phyloP scores from a whole-genome alignment of 768 basidiomycete genomes.

The Ramaria sp. region DNA sequence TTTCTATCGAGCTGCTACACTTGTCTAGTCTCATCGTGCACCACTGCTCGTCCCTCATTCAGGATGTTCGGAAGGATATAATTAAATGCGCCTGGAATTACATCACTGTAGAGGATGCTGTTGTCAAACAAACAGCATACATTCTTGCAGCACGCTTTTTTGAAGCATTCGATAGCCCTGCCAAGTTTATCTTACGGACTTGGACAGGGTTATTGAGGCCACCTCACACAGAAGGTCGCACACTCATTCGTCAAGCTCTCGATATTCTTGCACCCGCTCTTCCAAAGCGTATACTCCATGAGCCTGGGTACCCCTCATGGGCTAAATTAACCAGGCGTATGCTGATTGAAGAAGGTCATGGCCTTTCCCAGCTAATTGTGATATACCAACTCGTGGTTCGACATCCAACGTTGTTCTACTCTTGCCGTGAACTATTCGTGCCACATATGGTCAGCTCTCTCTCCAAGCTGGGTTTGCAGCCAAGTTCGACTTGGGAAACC shows the following conservation, averaged over 20 bases:
- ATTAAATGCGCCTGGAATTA: constrained; percentile 91
- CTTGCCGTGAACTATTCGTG: constrained; percentile 84
- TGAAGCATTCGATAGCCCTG: constrained; percentile 75
- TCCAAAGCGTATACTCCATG: constrained; percentile 44
- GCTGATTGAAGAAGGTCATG: constrained; percentile 78
- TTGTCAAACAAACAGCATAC: constrained; percentile 89
- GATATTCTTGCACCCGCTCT: constrained; percentile 80
- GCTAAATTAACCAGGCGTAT: constrained; percentile 76
- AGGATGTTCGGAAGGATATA: constrained; percentile 79
- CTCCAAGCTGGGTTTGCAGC: constrained; percentile 74
- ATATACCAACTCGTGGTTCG: constrained; percentile 91
- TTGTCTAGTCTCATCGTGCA: constrained; percentile 84
- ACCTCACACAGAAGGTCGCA: constrained; percentile 66
- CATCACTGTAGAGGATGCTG: constrained; percentile 69
- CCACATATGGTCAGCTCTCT: constrained; percentile 89
- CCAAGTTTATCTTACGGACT: constrained; percentile 82
- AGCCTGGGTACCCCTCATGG: constrained; percentile 66
- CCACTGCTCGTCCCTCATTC: constrained; percentile 67
- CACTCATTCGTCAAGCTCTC: constrained; percentile 74
- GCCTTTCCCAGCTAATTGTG: constrained; percentile 53
- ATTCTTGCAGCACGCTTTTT: constrained; percentile 89
- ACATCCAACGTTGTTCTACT: constrained; percentile 85
- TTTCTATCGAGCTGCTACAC: constrained; percentile 85
- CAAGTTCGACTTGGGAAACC: constrained; percentile 62
- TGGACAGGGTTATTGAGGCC: constrained; percentile 85